Conservation (phyloP, 2,329 filamentous ascomycete species). For the Fusarium udum region DNA sequence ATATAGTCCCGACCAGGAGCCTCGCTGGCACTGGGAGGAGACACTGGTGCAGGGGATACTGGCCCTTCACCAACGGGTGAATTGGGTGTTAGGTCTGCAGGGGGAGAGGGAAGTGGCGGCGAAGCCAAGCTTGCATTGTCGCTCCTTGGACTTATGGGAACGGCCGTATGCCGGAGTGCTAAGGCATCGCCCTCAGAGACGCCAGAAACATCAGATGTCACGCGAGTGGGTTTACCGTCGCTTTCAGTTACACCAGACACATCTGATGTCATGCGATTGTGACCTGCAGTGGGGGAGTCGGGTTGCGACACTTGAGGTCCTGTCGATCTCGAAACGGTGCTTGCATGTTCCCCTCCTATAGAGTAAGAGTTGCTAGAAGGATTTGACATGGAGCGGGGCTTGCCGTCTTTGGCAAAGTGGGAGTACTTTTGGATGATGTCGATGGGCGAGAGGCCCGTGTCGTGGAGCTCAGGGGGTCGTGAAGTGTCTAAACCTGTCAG, state of each 20-base stretch:
- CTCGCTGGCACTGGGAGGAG: conserved; percentile 45
- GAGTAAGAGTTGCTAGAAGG: conserved; percentile 43
- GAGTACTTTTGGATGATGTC: conserved; percentile 53
- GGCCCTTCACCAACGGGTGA: conserved; percentile 11
- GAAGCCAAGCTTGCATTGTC: conserved; percentile 6
- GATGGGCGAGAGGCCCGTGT: conserved; percentile 52
- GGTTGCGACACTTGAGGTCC: conserved; percentile 17
- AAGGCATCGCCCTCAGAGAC: conserved; percentile 35
- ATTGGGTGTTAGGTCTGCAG: conserved; percentile 9
- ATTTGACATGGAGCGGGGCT: conserved; percentile 27
- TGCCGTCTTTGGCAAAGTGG: conserved; percentile 28
- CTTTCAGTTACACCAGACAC: conserved; percentile 31
- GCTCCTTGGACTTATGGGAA: conserved; percentile 36
- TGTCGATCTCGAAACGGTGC: conserved; percentile 44
- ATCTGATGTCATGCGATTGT: conserved; percentile 34
- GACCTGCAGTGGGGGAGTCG: conserved; percentile 20
- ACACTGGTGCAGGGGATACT: conserved; percentile 20
- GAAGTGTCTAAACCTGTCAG: conserved; percentile 53
- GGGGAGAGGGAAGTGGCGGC: conserved; percentile 24
- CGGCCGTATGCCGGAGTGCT: conserved; percentile 26
- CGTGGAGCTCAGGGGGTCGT: conserved; percentile 55
- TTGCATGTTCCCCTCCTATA: conserved; percentile 35
- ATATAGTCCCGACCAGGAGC: conserved; percentile 43
- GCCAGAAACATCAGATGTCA: conserved; percentile 40
- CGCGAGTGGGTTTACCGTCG: conserved; percentile 11